A percentile compares a stretch with the other conserved stretches of the same genome.
These are phyloP conservation scores for Royoungia palumana DNA, from an alignment of 768 basidiomycete species.

Conservation along the genomic window DNA sequence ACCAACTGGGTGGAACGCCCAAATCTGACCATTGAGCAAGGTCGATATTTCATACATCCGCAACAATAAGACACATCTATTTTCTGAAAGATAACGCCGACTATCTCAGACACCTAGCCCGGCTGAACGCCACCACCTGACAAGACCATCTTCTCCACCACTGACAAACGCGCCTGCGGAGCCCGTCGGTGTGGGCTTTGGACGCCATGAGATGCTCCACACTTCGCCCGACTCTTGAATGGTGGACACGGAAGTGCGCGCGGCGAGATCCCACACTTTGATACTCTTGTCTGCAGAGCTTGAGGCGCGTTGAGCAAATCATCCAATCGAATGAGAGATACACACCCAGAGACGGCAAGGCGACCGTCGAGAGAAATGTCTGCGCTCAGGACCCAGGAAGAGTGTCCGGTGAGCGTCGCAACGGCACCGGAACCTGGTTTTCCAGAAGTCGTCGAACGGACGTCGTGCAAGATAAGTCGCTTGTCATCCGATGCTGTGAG, in stretches of 20 bases:
- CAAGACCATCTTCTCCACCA: conserved; percentile 71
- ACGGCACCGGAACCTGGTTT: conserved; percentile 71
- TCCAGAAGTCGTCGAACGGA: conserved; percentile 61
- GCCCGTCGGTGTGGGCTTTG: conserved; percentile 51
- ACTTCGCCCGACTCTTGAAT: conserved; percentile 78
- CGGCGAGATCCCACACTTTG: conserved; percentile 82
- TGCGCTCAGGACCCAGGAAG: conserved; percentile 85
- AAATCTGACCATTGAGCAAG: too few species aligned
- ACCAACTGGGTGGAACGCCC: too few species aligned
- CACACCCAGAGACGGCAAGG: conserved; percentile 77
- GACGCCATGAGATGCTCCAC: conserved; percentile 82
- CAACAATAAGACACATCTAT: too few species aligned
- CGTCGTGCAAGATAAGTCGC: conserved; percentile 86
- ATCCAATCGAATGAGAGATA: conserved; percentile 5
- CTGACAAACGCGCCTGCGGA: conserved; percentile 63
- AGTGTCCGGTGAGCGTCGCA: conserved; percentile 82
- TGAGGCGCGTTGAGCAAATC: not conserved
- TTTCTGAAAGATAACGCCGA: too few species aligned
- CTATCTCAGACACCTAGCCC: conserved; percentile 38
- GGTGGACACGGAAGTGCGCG: conserved; percentile 72
- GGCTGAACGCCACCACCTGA: conserved; percentile 77
- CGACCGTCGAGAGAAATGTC: conserved; percentile 81
- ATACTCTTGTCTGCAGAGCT: conserved; percentile 85
- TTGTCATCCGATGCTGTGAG: conserved; percentile 93
- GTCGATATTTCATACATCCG: too few species aligned